Evolutionary conservation across 129 eudicot species (phyloP).

Genomic region (Chrysanthemum lavandulifolium): DNA sequence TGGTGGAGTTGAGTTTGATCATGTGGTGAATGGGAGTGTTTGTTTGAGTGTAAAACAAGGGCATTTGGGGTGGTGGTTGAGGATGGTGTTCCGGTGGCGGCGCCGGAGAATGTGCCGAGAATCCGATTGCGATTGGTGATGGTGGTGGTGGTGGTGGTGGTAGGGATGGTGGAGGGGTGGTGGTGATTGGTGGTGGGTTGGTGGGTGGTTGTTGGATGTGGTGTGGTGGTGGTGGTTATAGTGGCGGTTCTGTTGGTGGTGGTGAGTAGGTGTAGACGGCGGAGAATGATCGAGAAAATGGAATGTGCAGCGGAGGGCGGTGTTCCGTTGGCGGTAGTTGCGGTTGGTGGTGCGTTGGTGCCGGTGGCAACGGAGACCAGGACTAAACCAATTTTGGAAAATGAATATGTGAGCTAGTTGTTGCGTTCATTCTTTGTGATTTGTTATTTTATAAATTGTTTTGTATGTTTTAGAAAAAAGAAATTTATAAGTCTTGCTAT

Average conservation of each 20-base stretch:
- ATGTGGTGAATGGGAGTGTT: constrained; percentile 44
- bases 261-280: constrained; percentile 36
- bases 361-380: constrained; percentile 64
- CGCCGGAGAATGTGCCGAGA: constrained; percentile 23
- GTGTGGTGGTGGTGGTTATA: constrained; percentile 40
- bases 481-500: no score
- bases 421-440: no score
- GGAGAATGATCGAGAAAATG: constrained; percentile 46
- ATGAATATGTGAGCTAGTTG: constrained; percentile 39
- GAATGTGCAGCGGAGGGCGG: constrained; percentile 57
- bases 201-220: constrained; percentile 49
- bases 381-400: constrained; percentile 65
- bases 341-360: constrained; percentile 47
- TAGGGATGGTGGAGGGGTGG: not conserved
- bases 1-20: constrained; percentile 61
- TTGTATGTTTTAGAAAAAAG: no score
- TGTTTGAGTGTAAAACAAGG: constrained; percentile 57
- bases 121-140: constrained; percentile 25
- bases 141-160: constrained; percentile 10
- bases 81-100: constrained; percentile 41
- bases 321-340: constrained; percentile 42
- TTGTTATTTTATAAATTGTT: no score
- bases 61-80: constrained; percentile 63
- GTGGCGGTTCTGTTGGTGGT: constrained; percentile 26
- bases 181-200: constrained; percentile 33